Evolutionary conservation across 768 basidiomycete genomes (phyloP).

Genomic region (Inosperma sp.): DNA sequence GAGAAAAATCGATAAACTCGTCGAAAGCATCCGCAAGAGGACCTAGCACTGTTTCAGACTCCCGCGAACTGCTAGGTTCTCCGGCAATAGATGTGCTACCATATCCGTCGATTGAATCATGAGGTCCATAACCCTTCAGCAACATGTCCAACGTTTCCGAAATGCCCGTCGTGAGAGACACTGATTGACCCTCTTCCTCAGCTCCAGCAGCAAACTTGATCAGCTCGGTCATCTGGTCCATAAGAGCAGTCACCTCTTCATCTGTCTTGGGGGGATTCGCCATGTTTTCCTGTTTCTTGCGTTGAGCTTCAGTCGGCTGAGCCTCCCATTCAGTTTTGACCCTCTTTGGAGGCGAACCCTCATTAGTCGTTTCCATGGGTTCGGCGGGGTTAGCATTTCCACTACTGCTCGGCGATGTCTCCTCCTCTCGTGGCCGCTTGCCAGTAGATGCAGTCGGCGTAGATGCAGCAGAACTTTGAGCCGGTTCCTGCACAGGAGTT

Average conservation of each 20-base stretch:
- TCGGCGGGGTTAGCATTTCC: slow-evolving; percentile 25
- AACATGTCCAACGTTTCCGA: slow-evolving; percentile 60
- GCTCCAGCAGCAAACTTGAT: slow-evolving; percentile 46
- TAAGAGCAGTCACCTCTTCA: slow-evolving; percentile 59
- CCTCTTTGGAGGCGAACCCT: slow-evolving; percentile 69
- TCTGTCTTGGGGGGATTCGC: slow-evolving; percentile 56
- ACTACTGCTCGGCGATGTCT: slow-evolving; percentile 28
- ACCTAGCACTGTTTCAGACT: slow-evolving; percentile 24
- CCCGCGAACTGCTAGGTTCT: slow-evolving; percentile 25
- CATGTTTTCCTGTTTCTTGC: slow-evolving; percentile 38
- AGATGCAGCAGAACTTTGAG: slow-evolving; percentile 20
- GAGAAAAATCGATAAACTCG: slow-evolving; percentile 69
- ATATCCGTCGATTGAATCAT: slow-evolving; percentile 39
- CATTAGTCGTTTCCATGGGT: slow-evolving; percentile 33
- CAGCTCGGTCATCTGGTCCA: slow-evolving; percentile 61
- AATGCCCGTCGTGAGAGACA: slow-evolving; percentile 39
- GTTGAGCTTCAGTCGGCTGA: slow-evolving; percentile 46
- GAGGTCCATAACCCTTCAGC: slow-evolving; percentile 48
- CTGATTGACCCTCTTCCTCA: slow-evolving; percentile 39
- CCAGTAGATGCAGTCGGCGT: slow-evolving; percentile 23
- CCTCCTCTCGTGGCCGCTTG: slow-evolving; percentile 57
- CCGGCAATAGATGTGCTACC: slow-evolving; percentile 32
- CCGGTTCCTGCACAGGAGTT: slow-evolving; percentile 19
- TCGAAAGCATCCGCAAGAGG: slow-evolving; percentile 46
- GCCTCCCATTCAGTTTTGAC: slow-evolving; percentile 69